Conservation (phyloP, 495 filamentous ascomycete genomes). For the Penicillium pancosmium region DNA sequence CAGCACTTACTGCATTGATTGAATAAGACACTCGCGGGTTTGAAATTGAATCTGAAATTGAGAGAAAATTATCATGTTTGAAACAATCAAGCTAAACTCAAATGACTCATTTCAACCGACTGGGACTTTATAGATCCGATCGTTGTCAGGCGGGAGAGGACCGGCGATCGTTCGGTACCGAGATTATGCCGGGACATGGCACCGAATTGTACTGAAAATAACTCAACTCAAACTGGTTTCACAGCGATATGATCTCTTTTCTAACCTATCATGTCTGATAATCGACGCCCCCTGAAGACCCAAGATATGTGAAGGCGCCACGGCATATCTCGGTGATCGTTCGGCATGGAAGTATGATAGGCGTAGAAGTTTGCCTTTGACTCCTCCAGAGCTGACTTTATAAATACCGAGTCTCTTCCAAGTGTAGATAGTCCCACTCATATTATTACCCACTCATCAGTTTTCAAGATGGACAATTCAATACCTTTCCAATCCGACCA, state of each 20-base stretch:
- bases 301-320: conserved; percentile 1
- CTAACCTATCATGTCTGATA: conserved; percentile 2
- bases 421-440: background rate
- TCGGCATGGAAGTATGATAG: conserved; percentile 13
- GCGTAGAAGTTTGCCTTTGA: background rate
- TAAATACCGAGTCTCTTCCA: conserved; percentile 13
- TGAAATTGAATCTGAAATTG: too few species aligned
- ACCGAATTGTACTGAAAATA: conserved; percentile 9
- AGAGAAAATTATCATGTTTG: background rate
- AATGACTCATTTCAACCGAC: background rate
- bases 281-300: background rate
- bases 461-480: conserved; percentile 7
- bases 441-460: background rate
- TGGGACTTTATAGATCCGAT: conserved; percentile 2
- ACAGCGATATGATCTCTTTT: background rate
- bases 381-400: conserved; percentile 1
- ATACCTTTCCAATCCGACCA: conserved; percentile 4
- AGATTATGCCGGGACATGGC: conserved; percentile 13
- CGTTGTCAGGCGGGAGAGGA: background rate
- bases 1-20: background rate
- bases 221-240: background rate
- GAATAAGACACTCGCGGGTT: background rate
- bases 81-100: background rate
- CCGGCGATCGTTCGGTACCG: conserved; percentile 24
- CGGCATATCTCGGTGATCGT: conserved; percentile 21